Percentiles rank a stretch among this genome's conserved stretches.
These are phyloP conservation scores for Paecilomyces variotii DNA, from an alignment of 2,329 filamentous ascomycete genomes.

Conservation along the genomic window DNA sequence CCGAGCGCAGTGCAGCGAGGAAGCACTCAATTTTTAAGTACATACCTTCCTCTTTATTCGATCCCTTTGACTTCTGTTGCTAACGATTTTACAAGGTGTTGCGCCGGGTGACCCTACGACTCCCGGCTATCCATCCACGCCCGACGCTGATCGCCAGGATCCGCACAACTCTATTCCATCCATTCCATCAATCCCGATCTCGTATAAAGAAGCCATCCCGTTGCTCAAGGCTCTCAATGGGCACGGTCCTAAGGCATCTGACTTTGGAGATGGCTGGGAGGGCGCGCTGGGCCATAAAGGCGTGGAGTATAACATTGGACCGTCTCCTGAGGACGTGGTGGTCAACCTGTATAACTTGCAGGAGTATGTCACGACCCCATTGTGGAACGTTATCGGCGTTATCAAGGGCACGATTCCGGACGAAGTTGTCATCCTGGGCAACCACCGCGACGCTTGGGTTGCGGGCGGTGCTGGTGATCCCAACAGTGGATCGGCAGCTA, in stretches of 20 bases:
- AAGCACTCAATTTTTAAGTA: slow-evolving; percentile 72
- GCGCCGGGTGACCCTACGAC: slow-evolving; percentile 74
- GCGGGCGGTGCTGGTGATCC: slow-evolving; percentile 76
- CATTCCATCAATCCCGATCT: slow-evolving; percentile 88
- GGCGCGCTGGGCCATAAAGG: slow-evolving; percentile 72
- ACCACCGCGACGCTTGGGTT: slow-evolving; percentile 86
- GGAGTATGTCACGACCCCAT: slow-evolving; percentile 69
- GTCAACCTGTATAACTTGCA: slow-evolving; percentile 72
- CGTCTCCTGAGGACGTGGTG: slow-evolving; percentile 62
- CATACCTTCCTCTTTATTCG: slow-evolving; percentile 24
- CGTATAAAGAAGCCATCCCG: slow-evolving; percentile 76
- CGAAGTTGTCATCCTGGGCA: slow-evolving; percentile 84
- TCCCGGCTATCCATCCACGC: slow-evolving; percentile 86
- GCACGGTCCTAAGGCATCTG: slow-evolving; percentile 67
- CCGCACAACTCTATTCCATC: slow-evolving; percentile 63
- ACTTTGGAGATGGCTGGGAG: slow-evolving; percentile 66
- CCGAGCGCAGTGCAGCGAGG: slow-evolving; percentile 86
- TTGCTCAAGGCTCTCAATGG: slow-evolving; percentile 87
- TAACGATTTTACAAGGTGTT: slow-evolving; percentile 36
- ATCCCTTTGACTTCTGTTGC: neutral
- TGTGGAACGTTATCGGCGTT: slow-evolving; percentile 88
- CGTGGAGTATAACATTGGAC: slow-evolving; percentile 77
- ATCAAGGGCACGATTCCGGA: slow-evolving; percentile 81
- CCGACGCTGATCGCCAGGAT: slow-evolving; percentile 69
- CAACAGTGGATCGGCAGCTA: slow-evolving; percentile 69